Evolutionary conservation across 2,329 filamentous ascomycete species (phyloP).

Genomic region (Microcera coccophila): DNA sequence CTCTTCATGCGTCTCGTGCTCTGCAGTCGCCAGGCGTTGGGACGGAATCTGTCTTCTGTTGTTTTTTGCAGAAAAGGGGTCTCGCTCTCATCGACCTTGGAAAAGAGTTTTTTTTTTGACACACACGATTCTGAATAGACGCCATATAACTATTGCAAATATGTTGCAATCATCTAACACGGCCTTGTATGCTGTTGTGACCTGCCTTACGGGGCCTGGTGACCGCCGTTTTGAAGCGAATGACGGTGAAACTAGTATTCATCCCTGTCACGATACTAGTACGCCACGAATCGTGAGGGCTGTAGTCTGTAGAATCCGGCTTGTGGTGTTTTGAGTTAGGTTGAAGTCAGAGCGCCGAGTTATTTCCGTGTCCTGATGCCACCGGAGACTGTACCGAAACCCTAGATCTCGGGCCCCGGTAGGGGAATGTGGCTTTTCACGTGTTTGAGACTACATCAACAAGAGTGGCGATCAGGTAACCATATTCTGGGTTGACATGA

Average conservation of each 20-base stretch:
- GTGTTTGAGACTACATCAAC: too few species aligned
- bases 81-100: not conserved
- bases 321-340: not conserved
- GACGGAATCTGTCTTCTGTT: constrained; percentile 13
- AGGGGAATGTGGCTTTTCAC: too few species aligned
- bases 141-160: not conserved
- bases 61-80: not conserved
- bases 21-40: constrained; percentile 19
- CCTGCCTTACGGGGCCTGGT: not conserved
- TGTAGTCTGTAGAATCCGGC: not conserved
- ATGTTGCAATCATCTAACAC: not conserved
- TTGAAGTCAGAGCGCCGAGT: not conserved
- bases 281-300: not conserved
- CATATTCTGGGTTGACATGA: too few species aligned
- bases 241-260: not conserved
- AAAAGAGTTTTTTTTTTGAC: not conserved
- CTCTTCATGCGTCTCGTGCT: constrained; percentile 29
- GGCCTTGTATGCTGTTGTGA: not conserved
- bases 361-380: constrained; percentile 2
- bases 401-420: too few species aligned
- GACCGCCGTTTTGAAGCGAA: not conserved
- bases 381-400: too few species aligned
- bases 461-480: too few species aligned
- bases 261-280: too few species aligned
- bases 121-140: not conserved